Evolutionary conservation across 2,329 filamentous ascomycete genomes (phyloP), one percentile per base, ranked within the genome.

Genomic region (Paraphaeosphaeria minitans): DNA sequence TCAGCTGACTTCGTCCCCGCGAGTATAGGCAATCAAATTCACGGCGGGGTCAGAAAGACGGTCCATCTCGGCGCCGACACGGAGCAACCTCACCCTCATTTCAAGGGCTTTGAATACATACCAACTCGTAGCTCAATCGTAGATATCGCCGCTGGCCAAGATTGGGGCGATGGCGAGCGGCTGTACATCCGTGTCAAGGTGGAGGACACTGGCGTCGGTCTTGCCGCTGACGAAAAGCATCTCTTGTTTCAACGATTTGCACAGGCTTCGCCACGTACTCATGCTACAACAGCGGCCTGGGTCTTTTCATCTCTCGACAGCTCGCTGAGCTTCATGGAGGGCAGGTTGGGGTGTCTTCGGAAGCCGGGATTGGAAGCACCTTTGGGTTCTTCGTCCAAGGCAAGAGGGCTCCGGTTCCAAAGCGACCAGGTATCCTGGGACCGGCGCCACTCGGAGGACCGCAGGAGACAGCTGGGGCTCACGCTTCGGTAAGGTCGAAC

Each of bases 241-340:
- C 56, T 71, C 1, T 61, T 76, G 1, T 76, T 76, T 45, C 66
- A 71, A 52, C 67, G 71, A 4, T 75, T 74, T 43, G 64, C 70
- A 2, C 73, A 71, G 52, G 73, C 71, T 9, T 73, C 74, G 4
- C 72, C 73, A n/a, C 67, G 71, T 5, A 75, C 73, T 0, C 73
- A 76, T 41, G 66, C 67, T 27, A 66, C 75, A 13, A 75, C 6
- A 72, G 67, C 22, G 74, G 75, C 6, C 66, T 77, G 2, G 75
- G 75, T 1, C 65, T 77, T 7, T 77, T 75, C 60, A 76, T 77
- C 47, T 76, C 73, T 0, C 65, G 71, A 9, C 68, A 73, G 55
- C 68, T 77, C 2, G 65, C 71, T n/a, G 73, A 74, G 55, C 65
- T 75, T 1, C 74, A 76, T 39, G 75, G 74, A 10, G 75, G 75